Base-by-base conservation (phyloP, 2,329 filamentous ascomycete species). In the Ceratocystis cubensis region DNA sequence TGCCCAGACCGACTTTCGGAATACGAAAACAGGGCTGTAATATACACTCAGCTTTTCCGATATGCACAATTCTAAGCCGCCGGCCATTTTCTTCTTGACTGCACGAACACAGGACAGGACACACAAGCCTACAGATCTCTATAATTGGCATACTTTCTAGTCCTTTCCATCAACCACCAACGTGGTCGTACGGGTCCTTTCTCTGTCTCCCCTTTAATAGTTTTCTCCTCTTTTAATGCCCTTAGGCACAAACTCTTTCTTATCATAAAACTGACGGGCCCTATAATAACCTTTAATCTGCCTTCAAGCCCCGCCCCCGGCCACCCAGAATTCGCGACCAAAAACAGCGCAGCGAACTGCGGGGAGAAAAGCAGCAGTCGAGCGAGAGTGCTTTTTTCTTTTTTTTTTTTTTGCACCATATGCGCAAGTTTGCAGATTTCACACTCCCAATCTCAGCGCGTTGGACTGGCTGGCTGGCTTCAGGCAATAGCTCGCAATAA, bases 11-110 rank as follows among this genome's bases (percentile, higher is more conserved):
- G 53, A 15, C 28, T 4, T 28, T 15, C 25, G n/a, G 22, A 57
- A 57, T 30, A 57, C 53, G 53, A 57, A 57, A 57, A 57, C 53
- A 30, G 15, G 53, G 53, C 53, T 57, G n/a, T 57, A 15, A 33
- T 33, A 57, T 57, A 30, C 28, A 57, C 30, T 5, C 53, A 30
- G 53, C 22, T 30, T 57, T 33, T 33, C 28, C 25, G 22, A 17
- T 33, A 57, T 57, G 5, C 28, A 5, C 20, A 41, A 57, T 28
- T 6, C 3, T 6, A 57, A 57, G 25, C 53, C 53, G 53, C 30
- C 25, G 53, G 53, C 25, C 53, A 57, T 57, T 57, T 30, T 57
- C 37, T 20, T 57, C 28, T 57, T 57, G 53, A 15, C 53, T 30
- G 22, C 28, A 57, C 53, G 53, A 33, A 57, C 53, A 30, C 53